Percentiles rank a stretch among this genome's conserved stretches.
These are phyloP conservation scores for Leishmania martiniquensis DNA, from an alignment of 208 protist genomes.

Conservation along the genomic window DNA sequence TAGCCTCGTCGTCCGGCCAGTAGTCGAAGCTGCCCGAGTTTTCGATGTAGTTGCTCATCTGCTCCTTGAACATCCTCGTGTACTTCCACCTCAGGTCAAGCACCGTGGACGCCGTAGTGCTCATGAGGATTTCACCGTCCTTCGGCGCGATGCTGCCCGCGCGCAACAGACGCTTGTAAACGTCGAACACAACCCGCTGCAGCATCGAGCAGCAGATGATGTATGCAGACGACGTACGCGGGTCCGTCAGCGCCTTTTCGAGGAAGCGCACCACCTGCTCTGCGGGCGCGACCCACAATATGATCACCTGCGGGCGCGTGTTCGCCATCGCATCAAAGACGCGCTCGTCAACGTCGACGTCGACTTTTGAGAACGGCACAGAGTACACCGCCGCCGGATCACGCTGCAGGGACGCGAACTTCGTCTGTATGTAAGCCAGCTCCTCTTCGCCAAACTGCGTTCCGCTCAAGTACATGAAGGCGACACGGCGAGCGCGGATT, in stretches of 20 bases:
- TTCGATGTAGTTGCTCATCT: conserved; percentile 45
- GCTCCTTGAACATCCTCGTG: conserved; percentile 38
- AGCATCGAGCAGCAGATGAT: conserved; percentile 33
- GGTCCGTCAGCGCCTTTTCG: conserved; percentile 22
- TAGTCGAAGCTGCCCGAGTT: conserved; percentile 2
- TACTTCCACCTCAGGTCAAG: conserved; percentile 19
- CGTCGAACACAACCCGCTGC: conserved; percentile 22
- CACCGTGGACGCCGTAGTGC: conserved; percentile 37
- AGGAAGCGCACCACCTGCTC: conserved; percentile 41
- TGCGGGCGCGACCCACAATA: conserved; percentile 34
- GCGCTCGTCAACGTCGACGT: conserved; percentile 11
- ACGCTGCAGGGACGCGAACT: neutral
- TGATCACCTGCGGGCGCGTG: conserved; percentile 44
- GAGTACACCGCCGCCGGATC: conserved; percentile 1
- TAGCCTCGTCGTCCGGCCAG: neutral
- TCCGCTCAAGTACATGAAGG: conserved; percentile 61
- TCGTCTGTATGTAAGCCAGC: neutral
- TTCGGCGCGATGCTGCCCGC: neutral
- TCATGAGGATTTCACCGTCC: conserved; percentile 41
- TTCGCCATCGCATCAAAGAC: conserved; percentile 48
- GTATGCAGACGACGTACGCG: conserved; percentile 31
- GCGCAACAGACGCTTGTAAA: conserved; percentile 13
- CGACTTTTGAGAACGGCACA: conserved; percentile 3
- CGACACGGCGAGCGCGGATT: conserved; percentile 35
- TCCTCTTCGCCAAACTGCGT: conserved; percentile 34